Percentiles rank a stretch among this genome's conserved stretches.
These are phyloP conservation scores for Kodamaea ohmeri DNA, from an alignment of 1,139 yeast genomes.

Conservation along the genomic window DNA sequence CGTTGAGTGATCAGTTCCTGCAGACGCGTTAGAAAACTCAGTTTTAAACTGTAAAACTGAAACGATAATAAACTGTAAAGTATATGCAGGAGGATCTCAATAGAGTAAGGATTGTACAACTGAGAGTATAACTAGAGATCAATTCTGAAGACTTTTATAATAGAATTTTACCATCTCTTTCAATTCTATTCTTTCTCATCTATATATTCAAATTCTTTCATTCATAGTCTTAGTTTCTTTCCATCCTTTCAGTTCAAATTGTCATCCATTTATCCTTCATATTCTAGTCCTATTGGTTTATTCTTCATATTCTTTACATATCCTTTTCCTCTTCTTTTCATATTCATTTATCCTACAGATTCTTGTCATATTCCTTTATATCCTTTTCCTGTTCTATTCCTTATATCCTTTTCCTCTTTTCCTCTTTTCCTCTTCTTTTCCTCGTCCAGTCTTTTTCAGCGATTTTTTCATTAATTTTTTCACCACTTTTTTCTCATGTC, in stretches of 20 bases:
- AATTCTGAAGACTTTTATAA: too few relatives aligned
- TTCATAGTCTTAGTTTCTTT: too few relatives aligned
- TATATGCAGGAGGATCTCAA: neutral
- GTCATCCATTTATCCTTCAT: too few relatives aligned
- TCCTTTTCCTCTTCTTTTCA: neutral
- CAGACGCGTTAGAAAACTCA: constrained; percentile 1
- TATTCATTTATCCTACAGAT: too few relatives aligned
- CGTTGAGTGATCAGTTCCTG: constrained; percentile 1
- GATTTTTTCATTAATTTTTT: too few relatives aligned
- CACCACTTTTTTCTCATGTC: constrained; percentile 7
- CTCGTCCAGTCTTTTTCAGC: neutral
- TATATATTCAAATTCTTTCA: too few relatives aligned
- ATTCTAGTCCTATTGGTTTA: neutral
- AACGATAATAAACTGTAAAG: constrained; percentile 2
- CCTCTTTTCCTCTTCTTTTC: neutral
- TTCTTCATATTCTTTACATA: neutral
- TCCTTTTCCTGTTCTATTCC: neutral
- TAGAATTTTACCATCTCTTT: neutral
- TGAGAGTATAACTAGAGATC: too few relatives aligned
- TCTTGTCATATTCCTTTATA: neutral
- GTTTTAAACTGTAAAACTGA: neutral
- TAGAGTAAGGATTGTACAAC: too few relatives aligned
- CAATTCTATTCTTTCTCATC: neutral
- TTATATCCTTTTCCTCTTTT: neutral
- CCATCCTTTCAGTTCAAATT: too few relatives aligned